Percentiles rank a stretch among this genome's conserved stretches.
These are phyloP conservation scores for Aspergillus asperescens DNA, from an alignment of 495 filamentous ascomycete genomes.

Conservation along the genomic window DNA sequence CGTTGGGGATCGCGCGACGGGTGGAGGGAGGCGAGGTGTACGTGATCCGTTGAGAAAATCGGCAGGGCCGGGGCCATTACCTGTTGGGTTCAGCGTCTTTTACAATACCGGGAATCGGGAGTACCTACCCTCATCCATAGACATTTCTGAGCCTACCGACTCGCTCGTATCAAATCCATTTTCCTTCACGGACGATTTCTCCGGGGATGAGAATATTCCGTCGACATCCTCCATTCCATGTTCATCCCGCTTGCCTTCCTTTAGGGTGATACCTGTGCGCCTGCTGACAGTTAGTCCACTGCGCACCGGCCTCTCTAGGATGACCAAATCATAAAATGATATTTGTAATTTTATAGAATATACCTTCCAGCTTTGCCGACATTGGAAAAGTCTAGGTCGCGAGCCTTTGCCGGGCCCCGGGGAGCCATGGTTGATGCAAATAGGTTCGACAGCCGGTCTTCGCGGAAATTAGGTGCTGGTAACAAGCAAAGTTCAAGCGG, in stretches of 20 bases:
- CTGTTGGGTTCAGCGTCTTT: slow-evolving; percentile 16
- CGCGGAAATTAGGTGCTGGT: not conserved
- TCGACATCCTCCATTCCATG: slow-evolving; percentile 85
- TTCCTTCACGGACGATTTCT: slow-evolving; percentile 48
- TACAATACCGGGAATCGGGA: not conserved
- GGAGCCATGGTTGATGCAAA: slow-evolving; percentile 38
- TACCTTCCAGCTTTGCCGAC: slow-evolving; percentile 62
- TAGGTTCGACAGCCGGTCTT: not conserved
- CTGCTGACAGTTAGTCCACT: slow-evolving; percentile 30
- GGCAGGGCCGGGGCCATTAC: slow-evolving; percentile 38
- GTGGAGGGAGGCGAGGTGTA: slow-evolving; percentile 28
- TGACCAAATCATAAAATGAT: not conserved
- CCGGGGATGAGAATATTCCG: slow-evolving; percentile 83
- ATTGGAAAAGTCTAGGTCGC: slow-evolving; percentile 58
- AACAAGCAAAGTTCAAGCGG: not conserved
- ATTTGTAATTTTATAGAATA: not conserved
- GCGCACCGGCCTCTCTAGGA: not conserved
- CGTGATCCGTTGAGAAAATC: slow-evolving; percentile 39
- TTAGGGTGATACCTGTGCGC: slow-evolving; percentile 78
- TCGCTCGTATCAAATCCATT: slow-evolving; percentile 32
- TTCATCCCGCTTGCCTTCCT: slow-evolving; percentile 82
- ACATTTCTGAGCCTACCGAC: slow-evolving; percentile 43
- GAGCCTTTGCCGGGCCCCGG: slow-evolving; percentile 43
- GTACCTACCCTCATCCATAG: slow-evolving; percentile 43
- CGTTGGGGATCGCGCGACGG: slow-evolving; percentile 40